These are phyloP conservation scores for Lolium multiflorum DNA, from an alignment of 176 grass and related monocot species.

Conservation along the genomic window DNA sequence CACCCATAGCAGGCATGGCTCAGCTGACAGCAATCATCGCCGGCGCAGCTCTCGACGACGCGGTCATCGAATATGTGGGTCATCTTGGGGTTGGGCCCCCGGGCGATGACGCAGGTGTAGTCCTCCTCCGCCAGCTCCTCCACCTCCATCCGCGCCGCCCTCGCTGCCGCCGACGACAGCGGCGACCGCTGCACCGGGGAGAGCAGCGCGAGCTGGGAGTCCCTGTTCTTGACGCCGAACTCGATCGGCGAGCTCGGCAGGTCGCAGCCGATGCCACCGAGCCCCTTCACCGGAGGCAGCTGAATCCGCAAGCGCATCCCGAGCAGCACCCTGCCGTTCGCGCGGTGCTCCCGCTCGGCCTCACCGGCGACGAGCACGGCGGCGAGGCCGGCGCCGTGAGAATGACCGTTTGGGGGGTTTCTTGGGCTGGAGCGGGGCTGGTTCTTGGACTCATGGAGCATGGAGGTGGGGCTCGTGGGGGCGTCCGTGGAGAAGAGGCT, in stretches of 20 bases:
- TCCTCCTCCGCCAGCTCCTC: conserved; percentile 60
- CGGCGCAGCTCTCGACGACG: conserved; percentile 55
- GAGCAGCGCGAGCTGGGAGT: conserved; percentile 66
- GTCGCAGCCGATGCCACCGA: background rate
- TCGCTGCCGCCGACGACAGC: conserved; percentile 24
- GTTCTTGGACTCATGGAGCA: background rate
- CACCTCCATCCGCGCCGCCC: conserved; percentile 41
- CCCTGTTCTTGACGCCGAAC: conserved; percentile 74
- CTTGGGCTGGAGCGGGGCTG: background rate
- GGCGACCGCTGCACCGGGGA: conserved; percentile 55
- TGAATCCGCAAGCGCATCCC: conserved; percentile 49
- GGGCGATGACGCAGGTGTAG: conserved; percentile 73
- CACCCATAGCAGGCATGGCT: conserved; percentile 46
- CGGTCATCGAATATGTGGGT: conserved; percentile 74
- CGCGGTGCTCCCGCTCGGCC: background rate
- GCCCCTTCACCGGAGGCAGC: conserved; percentile 30
- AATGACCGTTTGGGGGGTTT: background rate
- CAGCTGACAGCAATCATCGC: conserved; percentile 42
- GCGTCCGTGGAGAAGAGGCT: background rate
- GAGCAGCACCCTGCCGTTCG: conserved; percentile 38
- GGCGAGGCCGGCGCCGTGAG: conserved; percentile 28
- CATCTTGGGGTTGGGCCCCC: conserved; percentile 62
- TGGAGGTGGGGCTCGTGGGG: too few species aligned
- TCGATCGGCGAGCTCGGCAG: conserved; percentile 61
- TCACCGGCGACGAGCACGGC: conserved; percentile 39